Evolutionary conservation across 208 protist genomes (phyloP).

Genomic region (Leishmania major): DNA sequence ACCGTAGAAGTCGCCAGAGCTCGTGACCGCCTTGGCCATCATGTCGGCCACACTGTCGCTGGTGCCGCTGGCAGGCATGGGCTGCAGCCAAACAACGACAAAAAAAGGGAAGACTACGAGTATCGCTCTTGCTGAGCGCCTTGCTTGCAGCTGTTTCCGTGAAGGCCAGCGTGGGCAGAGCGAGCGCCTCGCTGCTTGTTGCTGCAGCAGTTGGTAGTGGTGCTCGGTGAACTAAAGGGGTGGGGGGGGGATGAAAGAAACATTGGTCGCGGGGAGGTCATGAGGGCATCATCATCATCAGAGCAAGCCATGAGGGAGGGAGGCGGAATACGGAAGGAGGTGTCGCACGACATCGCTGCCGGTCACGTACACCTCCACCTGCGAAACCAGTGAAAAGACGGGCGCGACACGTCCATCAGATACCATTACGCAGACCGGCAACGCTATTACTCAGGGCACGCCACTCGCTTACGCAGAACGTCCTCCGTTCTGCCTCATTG

Average conservation of each 20-base stretch:
- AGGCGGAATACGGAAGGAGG: neutral
- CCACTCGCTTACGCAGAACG: neutral
- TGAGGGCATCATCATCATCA: neutral
- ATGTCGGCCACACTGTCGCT: conserved; percentile 52
- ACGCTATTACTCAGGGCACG: neutral
- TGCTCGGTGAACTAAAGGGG: neutral
- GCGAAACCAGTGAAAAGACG: neutral
- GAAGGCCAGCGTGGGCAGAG: neutral
- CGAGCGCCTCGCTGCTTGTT: neutral
- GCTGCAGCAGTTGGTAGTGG: neutral
- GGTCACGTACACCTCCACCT: neutral
- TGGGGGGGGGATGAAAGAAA: neutral
- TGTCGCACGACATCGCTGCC: neutral
- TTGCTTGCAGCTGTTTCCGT: neutral
- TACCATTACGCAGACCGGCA: neutral
- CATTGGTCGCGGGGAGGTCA: neutral
- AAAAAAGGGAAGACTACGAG: neutral
- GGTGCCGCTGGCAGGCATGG: conserved; percentile 5
- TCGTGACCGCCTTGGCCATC: conserved; percentile 88
- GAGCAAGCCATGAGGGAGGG: neutral
- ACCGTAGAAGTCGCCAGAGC: conserved; percentile 63
- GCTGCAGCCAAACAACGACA: neutral
- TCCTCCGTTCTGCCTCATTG: neutral
- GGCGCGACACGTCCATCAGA: neutral
- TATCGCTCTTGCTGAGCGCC: neutral